Percentiles rank a stretch among this genome's conserved stretches.
Conservation (phyloP, 805 yeast species). For the Kazachstania kunashirensis region DNA sequence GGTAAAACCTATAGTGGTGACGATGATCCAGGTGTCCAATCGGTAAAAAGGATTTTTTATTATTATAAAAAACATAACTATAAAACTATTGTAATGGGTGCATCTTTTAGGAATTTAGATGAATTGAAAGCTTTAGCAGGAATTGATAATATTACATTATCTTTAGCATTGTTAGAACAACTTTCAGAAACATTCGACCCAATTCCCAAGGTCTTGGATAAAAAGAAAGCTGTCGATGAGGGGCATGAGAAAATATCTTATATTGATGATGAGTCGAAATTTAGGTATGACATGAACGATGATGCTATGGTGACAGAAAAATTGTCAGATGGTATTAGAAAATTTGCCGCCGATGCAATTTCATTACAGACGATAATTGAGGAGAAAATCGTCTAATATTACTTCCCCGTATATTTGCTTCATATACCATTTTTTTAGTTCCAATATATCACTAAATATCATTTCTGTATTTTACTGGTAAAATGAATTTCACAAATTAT, state of each 20-base stretch:
- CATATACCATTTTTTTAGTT: too few species aligned
- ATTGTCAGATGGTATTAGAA: slow-evolving; percentile 95
- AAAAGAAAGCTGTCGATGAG: slow-evolving; percentile 42
- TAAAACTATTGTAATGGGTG: slow-evolving; percentile 98
- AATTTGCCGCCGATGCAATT: slow-evolving; percentile 86
- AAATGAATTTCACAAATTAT: too few species aligned
- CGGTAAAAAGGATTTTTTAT: slow-evolving; percentile 81
- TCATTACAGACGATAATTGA: slow-evolving; percentile 57
- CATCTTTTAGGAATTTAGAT: slow-evolving; percentile 93
- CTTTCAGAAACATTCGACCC: slow-evolving; percentile 63
- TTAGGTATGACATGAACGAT: slow-evolving; percentile 87
- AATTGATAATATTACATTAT: slow-evolving; percentile 86
- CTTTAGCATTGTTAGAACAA: slow-evolving; percentile 86
- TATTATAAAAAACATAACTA: slow-evolving; percentile 94
- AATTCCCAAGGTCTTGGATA: slow-evolving; percentile 73
- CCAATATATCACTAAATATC: too few species aligned
- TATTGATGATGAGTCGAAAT: slow-evolving; percentile 76
- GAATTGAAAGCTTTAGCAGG: slow-evolving; percentile 96
- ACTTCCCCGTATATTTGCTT: too few species aligned
- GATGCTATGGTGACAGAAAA: slow-evolving; percentile 99
- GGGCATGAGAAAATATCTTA: slow-evolving; percentile 59
- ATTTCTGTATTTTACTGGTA: too few species aligned
- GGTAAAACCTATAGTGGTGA: slow-evolving; percentile 74
- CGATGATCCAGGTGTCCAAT: slow-evolving; percentile 85
- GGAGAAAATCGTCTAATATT: too few species aligned